These are phyloP conservation scores for Collariella sp. DNA, from an alignment of 495 filamentous ascomycete species.

Conservation along the genomic window DNA sequence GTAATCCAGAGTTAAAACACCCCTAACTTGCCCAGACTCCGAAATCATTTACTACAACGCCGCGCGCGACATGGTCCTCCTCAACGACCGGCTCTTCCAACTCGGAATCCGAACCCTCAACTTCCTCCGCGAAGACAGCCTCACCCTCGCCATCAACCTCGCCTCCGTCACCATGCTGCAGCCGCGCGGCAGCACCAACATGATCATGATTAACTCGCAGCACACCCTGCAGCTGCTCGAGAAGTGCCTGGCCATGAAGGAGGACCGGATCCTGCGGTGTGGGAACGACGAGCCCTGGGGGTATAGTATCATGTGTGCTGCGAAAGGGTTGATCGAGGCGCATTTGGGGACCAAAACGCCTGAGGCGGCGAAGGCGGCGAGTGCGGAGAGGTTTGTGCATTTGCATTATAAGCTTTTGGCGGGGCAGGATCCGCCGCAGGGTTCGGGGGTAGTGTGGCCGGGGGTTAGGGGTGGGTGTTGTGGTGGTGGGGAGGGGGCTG, in stretches of 20 bases:
- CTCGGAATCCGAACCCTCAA: slow-evolving; percentile 34
- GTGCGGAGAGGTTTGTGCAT: slow-evolving; percentile 32
- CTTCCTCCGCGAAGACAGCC: slow-evolving; percentile 33
- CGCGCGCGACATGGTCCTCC: slow-evolving; percentile 37
- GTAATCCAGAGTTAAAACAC: too few species aligned
- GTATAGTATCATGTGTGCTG: slow-evolving; percentile 38
- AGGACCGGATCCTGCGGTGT: slow-evolving; percentile 38
- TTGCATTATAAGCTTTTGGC: slow-evolving; percentile 37
- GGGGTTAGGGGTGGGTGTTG: neutral
- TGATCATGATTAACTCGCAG: slow-evolving; percentile 38
- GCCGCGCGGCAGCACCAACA: slow-evolving; percentile 36
- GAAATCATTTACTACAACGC: slow-evolving; percentile 42
- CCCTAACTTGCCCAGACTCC: too few species aligned
- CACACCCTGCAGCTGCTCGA: slow-evolving; percentile 37
- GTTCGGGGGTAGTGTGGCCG: neutral
- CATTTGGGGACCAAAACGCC: slow-evolving; percentile 32
- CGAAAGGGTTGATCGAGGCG: slow-evolving; percentile 34
- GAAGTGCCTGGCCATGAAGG: slow-evolving; percentile 37
- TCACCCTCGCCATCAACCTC: slow-evolving; percentile 37
- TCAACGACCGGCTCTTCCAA: slow-evolving; percentile 34
- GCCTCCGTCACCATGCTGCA: slow-evolving; percentile 43
- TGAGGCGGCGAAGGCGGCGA: slow-evolving; percentile 32
- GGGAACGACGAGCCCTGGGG: slow-evolving; percentile 41
- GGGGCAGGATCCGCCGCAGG: slow-evolving; percentile 33
- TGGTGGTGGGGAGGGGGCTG: neutral